These are phyloP conservation scores for Pterocarpus macrocarpus DNA, from an alignment of 306 rosid genomes.

Conservation along the genomic window DNA sequence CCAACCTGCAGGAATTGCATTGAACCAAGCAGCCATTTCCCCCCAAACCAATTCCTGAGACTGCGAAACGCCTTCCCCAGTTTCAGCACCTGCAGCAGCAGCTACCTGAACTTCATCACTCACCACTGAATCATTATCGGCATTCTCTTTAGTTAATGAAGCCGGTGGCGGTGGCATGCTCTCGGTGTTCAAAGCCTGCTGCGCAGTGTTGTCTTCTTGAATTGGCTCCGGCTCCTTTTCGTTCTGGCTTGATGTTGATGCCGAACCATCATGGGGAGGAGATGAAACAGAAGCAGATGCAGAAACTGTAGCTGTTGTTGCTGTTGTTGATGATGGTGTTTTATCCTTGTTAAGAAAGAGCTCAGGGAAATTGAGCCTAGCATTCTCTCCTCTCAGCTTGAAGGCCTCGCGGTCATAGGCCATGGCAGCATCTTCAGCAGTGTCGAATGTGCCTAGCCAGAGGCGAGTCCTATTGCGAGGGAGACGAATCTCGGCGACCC, in stretches of 20 bases:
- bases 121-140: conserved; percentile 38
- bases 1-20: conserved; percentile 80
- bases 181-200: conserved; percentile 33
- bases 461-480: conserved; percentile 87
- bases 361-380: conserved; percentile 88
- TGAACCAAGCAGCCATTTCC: conserved; percentile 76
- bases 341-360: conserved; percentile 71
- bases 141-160: conserved; percentile 46
- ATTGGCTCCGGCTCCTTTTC: conserved; percentile 45
- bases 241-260: conserved; percentile 34
- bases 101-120: not conserved
- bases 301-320: conserved; percentile 44
- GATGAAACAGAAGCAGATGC: conserved; percentile 31
- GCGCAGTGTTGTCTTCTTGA: conserved; percentile 19
- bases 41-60: conserved; percentile 73
- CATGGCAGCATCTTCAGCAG: conserved; percentile 92
- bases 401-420: conserved; percentile 94
- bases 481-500: conserved; percentile 96
- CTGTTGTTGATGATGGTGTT: conserved; percentile 41
- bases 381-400: conserved; percentile 87
- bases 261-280: conserved; percentile 36
- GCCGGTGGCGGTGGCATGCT: conserved; percentile 40
- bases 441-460: conserved; percentile 95
- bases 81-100: conserved; percentile 18
- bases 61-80: conserved; percentile 53